Base-by-base conservation (phyloP, 805 yeast species). In the Candida piceae region DNA sequence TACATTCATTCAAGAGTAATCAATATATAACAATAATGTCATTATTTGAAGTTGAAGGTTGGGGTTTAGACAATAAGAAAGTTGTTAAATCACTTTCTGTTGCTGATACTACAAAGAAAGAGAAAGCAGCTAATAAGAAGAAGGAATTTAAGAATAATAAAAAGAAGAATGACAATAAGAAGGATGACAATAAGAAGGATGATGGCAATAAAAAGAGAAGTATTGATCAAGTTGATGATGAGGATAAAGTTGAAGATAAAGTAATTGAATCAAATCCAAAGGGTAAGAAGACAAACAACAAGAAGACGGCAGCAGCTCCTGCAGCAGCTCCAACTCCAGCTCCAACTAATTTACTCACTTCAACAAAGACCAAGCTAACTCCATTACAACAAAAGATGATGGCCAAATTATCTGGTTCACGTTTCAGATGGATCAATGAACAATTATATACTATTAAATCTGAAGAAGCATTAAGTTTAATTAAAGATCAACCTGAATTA, bases 361-460 rank as follows among this genome's bases (percentile, higher is more conserved):
- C 32, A 12, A 24, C 24, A 10, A 15, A 21, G 16, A 31, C 30
- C n/a, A 36, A 17, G 31, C 63, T 89, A 36, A 86, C 96, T 0
- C 94, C 96, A 13, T 63, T 89, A 45, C 99, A 93, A 62, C 84
- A 84, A 52, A 93, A 93, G 55, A 90, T 93, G 97, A 78, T 87
- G 80, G 87, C 85, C 31, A 93, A 93, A 58, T 72, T 93, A 29
- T 78, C 94, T 2, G 99, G 99, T 0, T 87, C 97, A 1, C 69
- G 98, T 49, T 93, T 93, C 65, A 73, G 99, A 59, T 93, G 97
- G 97, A 93, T 93, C 56, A 93, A 93, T 58, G 98, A 93, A 62
- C 95, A 90, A 57, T 67, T 93, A n/a, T 93, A 93, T 57, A 93
- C 97, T 1, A 80, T 80, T 25, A 63, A 80, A 1, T 89, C 97